phyloP scores from a whole-genome alignment of 805 yeast species.

The Nakazawaea populi region DNA sequence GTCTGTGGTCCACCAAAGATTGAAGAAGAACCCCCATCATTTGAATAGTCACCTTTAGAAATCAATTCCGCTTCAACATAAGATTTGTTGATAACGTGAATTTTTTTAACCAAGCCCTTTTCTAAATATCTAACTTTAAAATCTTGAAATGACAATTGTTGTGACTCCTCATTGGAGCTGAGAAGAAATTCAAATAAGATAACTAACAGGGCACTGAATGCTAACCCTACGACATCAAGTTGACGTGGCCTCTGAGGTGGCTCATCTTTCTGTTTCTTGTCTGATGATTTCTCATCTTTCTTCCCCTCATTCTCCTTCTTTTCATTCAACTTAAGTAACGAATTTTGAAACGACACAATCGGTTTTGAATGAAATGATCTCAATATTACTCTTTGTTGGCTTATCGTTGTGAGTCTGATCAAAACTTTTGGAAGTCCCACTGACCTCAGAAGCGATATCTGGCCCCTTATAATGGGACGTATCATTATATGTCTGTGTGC shows the following conservation, averaged over 20 bases:
- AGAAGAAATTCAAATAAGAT: not conserved
- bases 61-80: slow-evolving; percentile 60
- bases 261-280: slow-evolving; percentile 10
- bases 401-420: not conserved
- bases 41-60: slow-evolving; percentile 23
- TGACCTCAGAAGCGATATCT: not conserved
- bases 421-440: not conserved
- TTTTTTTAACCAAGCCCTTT: slow-evolving; percentile 67
- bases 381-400: not conserved
- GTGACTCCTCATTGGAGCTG: slow-evolving; percentile 3
- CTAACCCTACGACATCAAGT: slow-evolving; percentile 5
- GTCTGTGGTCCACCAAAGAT: slow-evolving; percentile 14
- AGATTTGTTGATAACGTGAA: slow-evolving; percentile 72
- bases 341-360: not conserved
- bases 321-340: not conserved
- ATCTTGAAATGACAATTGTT: slow-evolving; percentile 83
- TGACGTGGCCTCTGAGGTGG: slow-evolving; percentile 11
- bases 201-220: not conserved
- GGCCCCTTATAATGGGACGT: slow-evolving; percentile 2
- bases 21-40: slow-evolving; percentile 10
- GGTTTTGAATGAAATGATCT: not conserved
- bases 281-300: slow-evolving; percentile 3
- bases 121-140: slow-evolving; percentile 71
- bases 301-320: slow-evolving; percentile 7
- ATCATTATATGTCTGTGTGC: not conserved